A percentile compares a stretch with the other conserved stretches of the same genome.
Conservation (phyloP, 306 rosid genomes). For the Cucurbita maxima region DNA sequence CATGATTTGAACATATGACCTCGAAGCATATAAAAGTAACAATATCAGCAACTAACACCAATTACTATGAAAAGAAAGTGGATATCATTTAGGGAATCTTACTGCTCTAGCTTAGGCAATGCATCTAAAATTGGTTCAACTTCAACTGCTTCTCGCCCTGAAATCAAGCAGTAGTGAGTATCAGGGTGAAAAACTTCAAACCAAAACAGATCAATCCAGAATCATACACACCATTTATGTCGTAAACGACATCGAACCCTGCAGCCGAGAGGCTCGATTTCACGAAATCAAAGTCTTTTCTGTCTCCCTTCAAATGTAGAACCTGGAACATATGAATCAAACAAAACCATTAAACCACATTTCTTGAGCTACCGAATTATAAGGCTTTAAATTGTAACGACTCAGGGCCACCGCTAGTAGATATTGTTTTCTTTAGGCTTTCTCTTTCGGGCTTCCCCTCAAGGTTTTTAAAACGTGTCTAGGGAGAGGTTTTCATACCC, state of each 20-base stretch:
- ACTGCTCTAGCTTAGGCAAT: constrained; percentile 83
- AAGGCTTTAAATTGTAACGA: background rate
- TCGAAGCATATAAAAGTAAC: background rate
- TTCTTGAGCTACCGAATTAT: background rate
- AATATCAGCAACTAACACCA: background rate
- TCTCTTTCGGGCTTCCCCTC: too few relatives aligned
- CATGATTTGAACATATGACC: background rate
- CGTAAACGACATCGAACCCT: constrained; percentile 88
- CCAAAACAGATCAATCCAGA: background rate
- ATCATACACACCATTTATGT: constrained; percentile 59
- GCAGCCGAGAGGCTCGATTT: constrained; percentile 76
- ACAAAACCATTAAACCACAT: background rate
- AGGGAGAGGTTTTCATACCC: too few relatives aligned
- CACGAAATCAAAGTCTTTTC: constrained; percentile 72
- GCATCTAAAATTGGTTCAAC: constrained; percentile 79
- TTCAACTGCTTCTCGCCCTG: constrained; percentile 93
- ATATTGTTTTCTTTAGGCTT: too few relatives aligned
- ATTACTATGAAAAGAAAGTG: background rate
- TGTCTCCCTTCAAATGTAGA: constrained; percentile 90
- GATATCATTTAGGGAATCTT: constrained; percentile 15
- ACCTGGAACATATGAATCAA: constrained; percentile 30
- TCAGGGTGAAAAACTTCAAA: background rate
- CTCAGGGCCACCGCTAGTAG: too few relatives aligned
- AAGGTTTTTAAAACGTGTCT: too few relatives aligned
- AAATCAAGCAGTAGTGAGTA: constrained; percentile 4